Conservation (phyloP, 164 flowering plant species). For the Tetrastigma voinierianum region DNA sequence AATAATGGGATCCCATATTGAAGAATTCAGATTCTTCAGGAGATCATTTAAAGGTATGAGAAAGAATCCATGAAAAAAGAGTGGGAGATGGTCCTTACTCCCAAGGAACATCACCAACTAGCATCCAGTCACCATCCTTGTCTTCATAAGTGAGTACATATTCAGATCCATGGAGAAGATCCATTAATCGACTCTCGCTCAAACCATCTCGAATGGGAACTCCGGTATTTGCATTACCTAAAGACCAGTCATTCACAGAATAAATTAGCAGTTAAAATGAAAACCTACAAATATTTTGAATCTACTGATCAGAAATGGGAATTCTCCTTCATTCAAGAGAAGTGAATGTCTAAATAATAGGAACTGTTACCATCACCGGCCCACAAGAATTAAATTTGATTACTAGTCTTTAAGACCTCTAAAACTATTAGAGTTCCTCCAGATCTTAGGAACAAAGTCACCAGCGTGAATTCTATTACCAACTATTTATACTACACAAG, state of each 20-base stretch:
- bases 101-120: constrained; percentile 96
- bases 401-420: too few species aligned
- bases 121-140: constrained; percentile 93
- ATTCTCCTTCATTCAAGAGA: too few species aligned
- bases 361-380: too few species aligned
- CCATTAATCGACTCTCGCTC: constrained; percentile 61
- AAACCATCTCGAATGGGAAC: constrained; percentile 44
- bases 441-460: too few species aligned
- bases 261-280: not conserved
- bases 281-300: too few species aligned
- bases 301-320: too few species aligned
- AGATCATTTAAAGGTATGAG: not conserved
- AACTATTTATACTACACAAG: too few species aligned
- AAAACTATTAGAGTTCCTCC: too few species aligned
- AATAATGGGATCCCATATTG: not conserved
- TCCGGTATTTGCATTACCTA: constrained; percentile 68
- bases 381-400: too few species aligned
- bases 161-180: constrained; percentile 80
- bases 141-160: constrained; percentile 86
- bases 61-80: not conserved
- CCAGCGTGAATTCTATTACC: too few species aligned
- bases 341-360: too few species aligned
- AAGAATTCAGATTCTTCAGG: too few species aligned
- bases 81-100: constrained; percentile 48
- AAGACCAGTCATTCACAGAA: constrained; percentile 12